Evolutionary conservation across 768 basidiomycete genomes (phyloP), one percentile per base, ranked within the genome.

Genomic region (Goffeauzyma gilvescens): DNA sequence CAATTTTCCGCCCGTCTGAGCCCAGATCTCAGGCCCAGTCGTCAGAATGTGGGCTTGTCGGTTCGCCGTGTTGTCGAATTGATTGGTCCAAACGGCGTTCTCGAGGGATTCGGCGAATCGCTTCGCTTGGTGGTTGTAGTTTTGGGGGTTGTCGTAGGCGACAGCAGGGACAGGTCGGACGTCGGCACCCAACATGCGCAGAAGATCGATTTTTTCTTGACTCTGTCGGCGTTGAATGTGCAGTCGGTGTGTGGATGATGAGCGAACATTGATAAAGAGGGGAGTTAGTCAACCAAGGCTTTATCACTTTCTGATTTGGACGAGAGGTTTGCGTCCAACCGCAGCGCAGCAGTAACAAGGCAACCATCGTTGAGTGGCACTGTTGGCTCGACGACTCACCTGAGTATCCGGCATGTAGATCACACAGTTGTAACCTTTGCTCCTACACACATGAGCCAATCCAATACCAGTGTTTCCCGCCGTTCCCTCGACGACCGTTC

Each of bases 401-500:
- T 93, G 82, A 4, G 79, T 85, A 62, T 93, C 70, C 23, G 90
- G 90, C 90, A 98, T 96, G 73, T 83, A 98, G 57, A 98, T 98
- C 8, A 98, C 90, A 63, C 93, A 96, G 61, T 78, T 82, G 70
- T 98, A 96, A 2, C 93, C 89, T 54, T 70, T 75, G 6, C 84
- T 74, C 50, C 93, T 69, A 65, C 93, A 95, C 41, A 96, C 89
- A 46, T 60, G 59, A 3, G 60, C 87, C 24, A 95, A 71, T 26
- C 89, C 89, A 44, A 93, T 93, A 30, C 89, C 90, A 6, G 90
- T 98, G 68, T 98, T 98, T 13, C 90, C 90, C 28, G 90, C 90
- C 2, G 90, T 98, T 3, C 90, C 90, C 64, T 98, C 90, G 4
- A 98, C 86, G 44, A 98, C 78, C 2, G 87, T 95, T 1, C 90